phyloP scores from a whole-genome alignment of 2,329 filamentous ascomycete genomes.

The Raffaelea deltoideospora region DNA sequence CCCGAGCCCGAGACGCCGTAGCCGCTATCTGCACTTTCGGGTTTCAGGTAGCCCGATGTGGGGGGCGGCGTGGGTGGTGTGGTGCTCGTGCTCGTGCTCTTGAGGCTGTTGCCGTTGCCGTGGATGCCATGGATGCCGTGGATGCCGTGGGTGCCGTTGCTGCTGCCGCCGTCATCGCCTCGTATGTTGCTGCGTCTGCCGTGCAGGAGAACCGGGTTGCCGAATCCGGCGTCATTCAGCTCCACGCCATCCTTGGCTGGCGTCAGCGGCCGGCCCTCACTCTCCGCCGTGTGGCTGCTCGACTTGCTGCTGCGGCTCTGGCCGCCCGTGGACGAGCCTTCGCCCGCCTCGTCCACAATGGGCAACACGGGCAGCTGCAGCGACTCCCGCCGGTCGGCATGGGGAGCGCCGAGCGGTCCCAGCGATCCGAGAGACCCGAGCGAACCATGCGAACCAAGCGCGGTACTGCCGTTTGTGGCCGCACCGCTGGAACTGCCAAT shows the following conservation, averaged over 20 bases:
- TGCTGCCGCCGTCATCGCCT: conserved; percentile 16
- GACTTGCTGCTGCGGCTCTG: conserved; percentile 34
- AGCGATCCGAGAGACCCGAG: too few relatives aligned
- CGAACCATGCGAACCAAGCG: too few relatives aligned
- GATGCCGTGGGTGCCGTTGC: too few relatives aligned
- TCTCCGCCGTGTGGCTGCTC: conserved; percentile 13
- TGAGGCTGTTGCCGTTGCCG: conserved; percentile 4
- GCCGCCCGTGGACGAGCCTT: conserved; percentile 52
- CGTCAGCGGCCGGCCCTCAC: conserved; percentile 21
- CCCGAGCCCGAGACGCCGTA: conserved; percentile 21
- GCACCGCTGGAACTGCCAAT: too few relatives aligned
- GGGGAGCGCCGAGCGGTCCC: too few relatives aligned
- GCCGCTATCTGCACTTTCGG: conserved; percentile 31
- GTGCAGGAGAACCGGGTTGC: conserved; percentile 14
- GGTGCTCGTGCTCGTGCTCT: neutral
- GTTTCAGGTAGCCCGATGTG: conserved; percentile 23
- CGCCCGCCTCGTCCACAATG: conserved; percentile 80
- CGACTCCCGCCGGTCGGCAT: conserved; percentile 35
- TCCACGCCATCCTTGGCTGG: conserved; percentile 25
- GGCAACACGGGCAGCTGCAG: conserved; percentile 45
- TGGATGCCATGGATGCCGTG: too few relatives aligned
- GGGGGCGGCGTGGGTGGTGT: conserved; percentile 32
- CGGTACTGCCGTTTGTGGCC: too few relatives aligned
- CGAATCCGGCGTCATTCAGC: conserved; percentile 16
- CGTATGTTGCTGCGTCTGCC: neutral